Evolutionary conservation across 768 basidiomycete genomes (phyloP).

Genomic region (Artomyces pyxidatus): DNA sequence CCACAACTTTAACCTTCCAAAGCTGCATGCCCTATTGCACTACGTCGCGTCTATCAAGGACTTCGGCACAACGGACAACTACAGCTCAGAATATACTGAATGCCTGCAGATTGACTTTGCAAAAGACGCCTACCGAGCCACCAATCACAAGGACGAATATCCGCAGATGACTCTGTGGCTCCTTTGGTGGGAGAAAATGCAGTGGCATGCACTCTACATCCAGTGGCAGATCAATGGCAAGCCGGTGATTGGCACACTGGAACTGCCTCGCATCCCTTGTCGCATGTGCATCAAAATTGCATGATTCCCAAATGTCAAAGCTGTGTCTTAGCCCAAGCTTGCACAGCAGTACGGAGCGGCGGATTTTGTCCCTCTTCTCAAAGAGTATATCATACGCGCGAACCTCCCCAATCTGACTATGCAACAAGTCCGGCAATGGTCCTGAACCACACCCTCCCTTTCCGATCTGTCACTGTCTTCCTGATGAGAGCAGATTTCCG

Average conservation of each 20-base stretch:
- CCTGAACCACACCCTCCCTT: too few relatives aligned
- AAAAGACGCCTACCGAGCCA: constrained; percentile 28
- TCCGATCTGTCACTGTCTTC: neutral
- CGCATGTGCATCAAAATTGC: neutral
- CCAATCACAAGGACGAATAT: constrained; percentile 29
- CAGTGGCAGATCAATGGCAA: constrained; percentile 11
- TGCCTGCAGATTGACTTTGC: constrained; percentile 33
- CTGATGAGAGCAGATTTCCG: too few relatives aligned
- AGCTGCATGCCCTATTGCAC: constrained; percentile 31
- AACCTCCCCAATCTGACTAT: neutral
- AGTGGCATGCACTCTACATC: constrained; percentile 9
- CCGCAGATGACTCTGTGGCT: constrained; percentile 33
- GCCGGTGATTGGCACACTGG: too few relatives aligned
- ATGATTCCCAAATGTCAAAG: neutral
- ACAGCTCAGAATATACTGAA: constrained; percentile 33
- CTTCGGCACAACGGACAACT: constrained; percentile 31
- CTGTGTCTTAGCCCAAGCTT: neutral
- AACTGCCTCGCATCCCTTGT: neutral
- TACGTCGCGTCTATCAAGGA: constrained; percentile 24
- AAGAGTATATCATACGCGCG: neutral
- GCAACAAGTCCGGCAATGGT: too few relatives aligned
- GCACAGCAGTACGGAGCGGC: neutral
- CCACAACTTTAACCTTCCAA: constrained; percentile 32
- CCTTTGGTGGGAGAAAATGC: constrained; percentile 23
- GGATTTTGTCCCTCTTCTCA: neutral